Evolutionary conservation across 2,329 filamentous ascomycete genomes (phyloP).

Genomic region (Neopestalotiopsis rosae): DNA sequence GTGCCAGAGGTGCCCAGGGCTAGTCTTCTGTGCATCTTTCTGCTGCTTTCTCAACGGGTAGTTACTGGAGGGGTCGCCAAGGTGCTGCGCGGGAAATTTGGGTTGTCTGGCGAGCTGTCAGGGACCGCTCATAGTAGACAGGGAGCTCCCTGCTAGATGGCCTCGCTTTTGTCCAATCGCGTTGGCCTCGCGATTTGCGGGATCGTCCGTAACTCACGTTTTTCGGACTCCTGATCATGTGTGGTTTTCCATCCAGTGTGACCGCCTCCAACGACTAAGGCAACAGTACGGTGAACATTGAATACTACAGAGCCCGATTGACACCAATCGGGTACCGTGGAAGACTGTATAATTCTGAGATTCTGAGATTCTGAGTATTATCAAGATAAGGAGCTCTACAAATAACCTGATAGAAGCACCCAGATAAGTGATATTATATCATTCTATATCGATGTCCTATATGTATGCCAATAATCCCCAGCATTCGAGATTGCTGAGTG

Average conservation of each 20-base stretch:
- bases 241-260: background rate
- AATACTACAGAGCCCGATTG: background rate
- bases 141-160: conserved; percentile 6
- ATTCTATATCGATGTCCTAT: no score
- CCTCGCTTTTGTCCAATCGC: background rate
- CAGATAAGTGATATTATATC: no score
- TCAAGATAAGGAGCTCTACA: no score
- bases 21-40: background rate
- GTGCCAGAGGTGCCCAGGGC: background rate
- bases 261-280: conserved; percentile 4
- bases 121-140: conserved; percentile 13
- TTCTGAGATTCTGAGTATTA: background rate
- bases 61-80: background rate
- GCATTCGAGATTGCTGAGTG: no score
- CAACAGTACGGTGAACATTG: background rate
- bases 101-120: conserved; percentile 12
- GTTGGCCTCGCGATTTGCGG: background rate
- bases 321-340: background rate
- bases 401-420: no score
- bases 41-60: background rate
- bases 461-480: no score
- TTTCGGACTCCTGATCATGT: background rate
- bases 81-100: conserved; percentile 15
- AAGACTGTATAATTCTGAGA: background rate
- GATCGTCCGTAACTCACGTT: background rate